A percentile compares a stretch with the other conserved stretches of the same genome.
These are phyloP conservation scores for Circinella umbellata DNA, from an alignment of 371 early-diverging fungal genomes.

Conservation along the genomic window DNA sequence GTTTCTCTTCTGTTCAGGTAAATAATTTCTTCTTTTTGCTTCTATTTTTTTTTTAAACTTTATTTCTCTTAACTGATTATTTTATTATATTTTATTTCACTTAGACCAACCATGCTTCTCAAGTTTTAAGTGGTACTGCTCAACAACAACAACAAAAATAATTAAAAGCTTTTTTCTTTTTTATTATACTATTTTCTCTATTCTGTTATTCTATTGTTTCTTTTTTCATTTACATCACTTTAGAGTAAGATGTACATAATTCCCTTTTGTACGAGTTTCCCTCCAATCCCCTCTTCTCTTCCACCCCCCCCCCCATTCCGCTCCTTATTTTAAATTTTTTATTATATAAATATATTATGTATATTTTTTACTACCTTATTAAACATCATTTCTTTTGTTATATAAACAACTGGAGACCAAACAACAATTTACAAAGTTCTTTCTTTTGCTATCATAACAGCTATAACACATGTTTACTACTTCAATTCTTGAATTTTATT, in stretches of 20 bases:
- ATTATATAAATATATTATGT: too few species aligned
- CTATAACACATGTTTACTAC: too few species aligned
- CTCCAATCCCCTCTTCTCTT: too few species aligned
- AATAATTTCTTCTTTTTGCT: neutral
- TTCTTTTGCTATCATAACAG: too few species aligned
- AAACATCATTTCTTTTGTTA: too few species aligned
- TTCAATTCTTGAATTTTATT: too few species aligned
- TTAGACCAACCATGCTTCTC: slow-evolving; percentile 19
- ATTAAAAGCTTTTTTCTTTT: neutral
- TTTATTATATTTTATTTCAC: neutral
- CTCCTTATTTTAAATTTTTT: too few species aligned
- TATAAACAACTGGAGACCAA: too few species aligned
- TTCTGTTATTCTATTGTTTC: neutral
- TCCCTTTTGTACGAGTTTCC: neutral
- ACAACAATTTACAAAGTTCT: too few species aligned
- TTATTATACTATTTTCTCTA: neutral
- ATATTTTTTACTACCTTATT: too few species aligned
- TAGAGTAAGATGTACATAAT: slow-evolving; percentile 3
- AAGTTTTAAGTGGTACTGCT: slow-evolving; percentile 7
- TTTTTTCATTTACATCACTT: neutral
- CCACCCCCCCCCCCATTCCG: too few species aligned
- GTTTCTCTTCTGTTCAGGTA: slow-evolving; percentile 51
- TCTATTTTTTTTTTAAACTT: neutral
- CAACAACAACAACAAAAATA: slow-evolving; percentile 2
- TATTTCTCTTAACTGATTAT: neutral